Evolutionary conservation across 306 rosid genomes (phyloP), one percentile per base, ranked within the genome.

Genomic region (Heteromeles arbutifolia): DNA sequence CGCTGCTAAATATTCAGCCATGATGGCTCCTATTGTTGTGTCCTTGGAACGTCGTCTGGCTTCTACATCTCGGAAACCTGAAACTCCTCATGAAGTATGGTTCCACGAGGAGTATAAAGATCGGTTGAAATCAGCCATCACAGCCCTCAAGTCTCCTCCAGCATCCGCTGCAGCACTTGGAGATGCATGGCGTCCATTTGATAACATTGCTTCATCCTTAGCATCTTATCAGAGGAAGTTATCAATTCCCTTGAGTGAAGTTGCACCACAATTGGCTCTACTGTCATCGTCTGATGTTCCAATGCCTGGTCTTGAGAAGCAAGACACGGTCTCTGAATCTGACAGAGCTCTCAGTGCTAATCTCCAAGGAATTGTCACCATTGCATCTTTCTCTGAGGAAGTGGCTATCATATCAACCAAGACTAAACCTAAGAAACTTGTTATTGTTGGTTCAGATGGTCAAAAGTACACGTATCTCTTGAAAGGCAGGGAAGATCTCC

Each of bases 21-120:
- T 93, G 97, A 93, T 93, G 97, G 98, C 98, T 70, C 98, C 98
- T 69, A 91, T 93, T 86, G 92, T 87, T 81, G 97, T 93, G 84
- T 96, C 98, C 65, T 79, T 93, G 84, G 98, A 93, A 77, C 98
- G 97, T 31, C 98, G 98, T 59, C 86, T 93, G 71, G 92, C 96
- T 82, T 91, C 98, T 66, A 93, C 98, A 58, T 88, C 98, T 76
- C 93, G 94, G 68, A 89, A 91, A 86, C 96, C 98, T 57, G 97
- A 90, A 82, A 93, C 96, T 24, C 96, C 96, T 81, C 98, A 93
- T 90, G 98, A 93, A 88, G 83, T 85, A 73, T 93, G 97, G 97
- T 93, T 93, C 87, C 98, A 93, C 64, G 88, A 84, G 84, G 97
- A 87, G 85, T 93, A 93, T 77, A 85, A 81, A 45, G 94, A 90